A percentile compares a stretch with the other conserved stretches of the same genome.
Evolutionary conservation across 2,329 filamentous ascomycete genomes (phyloP).

Genomic region (Annulohypoxylon truncatum): DNA sequence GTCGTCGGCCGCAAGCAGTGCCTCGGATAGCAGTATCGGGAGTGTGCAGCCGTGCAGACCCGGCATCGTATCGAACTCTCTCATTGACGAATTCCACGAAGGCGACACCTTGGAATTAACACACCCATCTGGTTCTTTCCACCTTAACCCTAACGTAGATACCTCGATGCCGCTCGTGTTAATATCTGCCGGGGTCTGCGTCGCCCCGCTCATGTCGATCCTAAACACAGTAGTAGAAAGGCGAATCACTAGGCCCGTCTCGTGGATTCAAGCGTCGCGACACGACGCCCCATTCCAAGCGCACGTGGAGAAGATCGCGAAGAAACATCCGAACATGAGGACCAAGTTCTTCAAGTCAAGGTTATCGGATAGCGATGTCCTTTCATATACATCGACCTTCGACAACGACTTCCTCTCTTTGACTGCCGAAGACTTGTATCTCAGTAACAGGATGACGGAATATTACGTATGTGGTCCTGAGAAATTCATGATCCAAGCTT

Average conservation of each 20-base stretch:
- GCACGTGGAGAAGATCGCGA: slow-evolving; percentile 60
- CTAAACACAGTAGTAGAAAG: slow-evolving; percentile 64
- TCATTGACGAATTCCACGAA: slow-evolving; percentile 70
- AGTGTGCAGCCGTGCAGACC: slow-evolving; percentile 52
- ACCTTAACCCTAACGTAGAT: slow-evolving; percentile 59
- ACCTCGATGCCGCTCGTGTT: slow-evolving; percentile 65
- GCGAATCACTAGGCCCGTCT: slow-evolving; percentile 61
- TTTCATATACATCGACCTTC: slow-evolving; percentile 59
- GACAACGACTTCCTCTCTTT: slow-evolving; percentile 61
- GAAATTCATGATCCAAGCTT: slow-evolving; percentile 65
- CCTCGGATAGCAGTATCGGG: slow-evolving; percentile 49
- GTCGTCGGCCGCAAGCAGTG: slow-evolving; percentile 50
- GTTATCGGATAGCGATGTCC: slow-evolving; percentile 58
- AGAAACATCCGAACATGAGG: slow-evolving; percentile 51
- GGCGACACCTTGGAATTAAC: slow-evolving; percentile 74
- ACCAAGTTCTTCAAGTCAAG: slow-evolving; percentile 64
- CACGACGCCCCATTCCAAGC: slow-evolving; percentile 64
- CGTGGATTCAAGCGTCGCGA: slow-evolving; percentile 70
- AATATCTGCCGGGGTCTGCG: slow-evolving; percentile 70
- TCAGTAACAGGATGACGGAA: slow-evolving; percentile 59
- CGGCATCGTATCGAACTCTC: slow-evolving; percentile 75
- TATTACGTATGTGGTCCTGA: slow-evolving; percentile 68
- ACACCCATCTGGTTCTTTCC: slow-evolving; percentile 74
- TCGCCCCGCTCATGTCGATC: slow-evolving; percentile 70
- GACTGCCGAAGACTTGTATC: slow-evolving; percentile 57